These are phyloP conservation scores for Daldinia grandis DNA, from an alignment of 495 filamentous ascomycete species.

Conservation along the genomic window DNA sequence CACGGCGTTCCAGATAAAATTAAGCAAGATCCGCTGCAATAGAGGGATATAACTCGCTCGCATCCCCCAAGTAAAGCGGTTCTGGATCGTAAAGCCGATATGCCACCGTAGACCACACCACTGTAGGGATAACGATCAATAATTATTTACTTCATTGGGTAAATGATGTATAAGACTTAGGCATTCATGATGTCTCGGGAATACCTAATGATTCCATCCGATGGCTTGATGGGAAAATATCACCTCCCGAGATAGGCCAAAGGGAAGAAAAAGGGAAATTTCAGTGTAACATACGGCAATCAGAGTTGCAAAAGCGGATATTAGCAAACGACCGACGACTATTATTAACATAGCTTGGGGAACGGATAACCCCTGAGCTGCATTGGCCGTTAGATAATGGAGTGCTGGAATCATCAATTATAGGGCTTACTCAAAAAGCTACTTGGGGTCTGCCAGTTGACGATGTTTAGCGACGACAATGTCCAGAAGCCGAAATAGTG, in stretches of 20 bases:
- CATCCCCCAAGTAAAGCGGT: slow-evolving; percentile 47
- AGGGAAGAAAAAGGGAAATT: neutral
- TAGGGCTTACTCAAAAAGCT: slow-evolving; percentile 47
- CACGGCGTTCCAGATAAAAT: slow-evolving; percentile 44
- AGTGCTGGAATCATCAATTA: neutral
- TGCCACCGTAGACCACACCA: slow-evolving; percentile 51
- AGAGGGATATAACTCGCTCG: slow-evolving; percentile 40
- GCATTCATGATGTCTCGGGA: neutral
- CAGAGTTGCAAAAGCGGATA: slow-evolving; percentile 46
- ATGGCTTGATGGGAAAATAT: neutral
- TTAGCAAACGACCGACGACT: slow-evolving; percentile 45
- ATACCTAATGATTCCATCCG: neutral
- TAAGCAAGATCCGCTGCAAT: slow-evolving; percentile 38
- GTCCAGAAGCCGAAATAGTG: slow-evolving; percentile 46
- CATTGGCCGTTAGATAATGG: slow-evolving; percentile 6
- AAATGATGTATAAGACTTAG: neutral
- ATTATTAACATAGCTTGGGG: slow-evolving; percentile 48
- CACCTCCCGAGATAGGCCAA: neutral
- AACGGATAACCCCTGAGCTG: slow-evolving; percentile 48
- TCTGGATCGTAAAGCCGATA: slow-evolving; percentile 51
- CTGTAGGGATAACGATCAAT: neutral
- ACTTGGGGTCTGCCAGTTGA: slow-evolving; percentile 52
- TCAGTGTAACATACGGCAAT: slow-evolving; percentile 32
- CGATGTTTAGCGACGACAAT: slow-evolving; percentile 43
- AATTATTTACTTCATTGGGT: neutral